These are phyloP conservation scores for Peribolospora baueri DNA, from an alignment of 768 basidiomycete species.

Conservation along the genomic window DNA sequence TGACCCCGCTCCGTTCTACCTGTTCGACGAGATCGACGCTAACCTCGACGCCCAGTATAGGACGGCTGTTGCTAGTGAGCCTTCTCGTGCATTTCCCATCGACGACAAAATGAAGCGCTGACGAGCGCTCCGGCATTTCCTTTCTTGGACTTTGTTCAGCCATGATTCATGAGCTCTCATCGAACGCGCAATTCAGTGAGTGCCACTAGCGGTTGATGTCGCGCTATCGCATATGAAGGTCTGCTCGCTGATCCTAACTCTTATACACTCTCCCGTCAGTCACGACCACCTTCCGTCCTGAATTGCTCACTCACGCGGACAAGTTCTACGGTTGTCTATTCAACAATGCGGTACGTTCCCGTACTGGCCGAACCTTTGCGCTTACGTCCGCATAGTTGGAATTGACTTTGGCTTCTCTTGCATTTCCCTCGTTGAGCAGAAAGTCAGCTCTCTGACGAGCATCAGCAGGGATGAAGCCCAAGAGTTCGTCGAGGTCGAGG, in stretches of 20 bases:
- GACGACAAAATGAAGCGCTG: background rate
- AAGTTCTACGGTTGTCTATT: slow-evolving; percentile 94
- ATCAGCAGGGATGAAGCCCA: slow-evolving; percentile 77
- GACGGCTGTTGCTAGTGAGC: slow-evolving; percentile 77
- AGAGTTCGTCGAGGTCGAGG: slow-evolving; percentile 55
- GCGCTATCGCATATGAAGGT: no score
- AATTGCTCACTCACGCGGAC: slow-evolving; percentile 86
- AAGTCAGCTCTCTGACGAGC: slow-evolving; percentile 64
- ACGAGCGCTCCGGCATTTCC: background rate
- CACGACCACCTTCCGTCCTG: slow-evolving; percentile 91
- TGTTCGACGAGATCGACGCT: slow-evolving; percentile 99
- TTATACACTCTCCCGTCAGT: slow-evolving; percentile 16
- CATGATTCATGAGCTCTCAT: slow-evolving; percentile 80
- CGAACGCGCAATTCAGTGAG: slow-evolving; percentile 57
- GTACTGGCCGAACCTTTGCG: no score
- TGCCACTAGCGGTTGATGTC: no score
- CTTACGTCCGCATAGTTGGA: no score
- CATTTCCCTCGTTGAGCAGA: slow-evolving; percentile 26
- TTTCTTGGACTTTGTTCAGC: slow-evolving; percentile 21
- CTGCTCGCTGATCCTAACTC: no score
- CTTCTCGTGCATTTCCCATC: background rate
- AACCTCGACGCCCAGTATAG: slow-evolving; percentile 94
- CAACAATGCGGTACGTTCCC: slow-evolving; percentile 29
- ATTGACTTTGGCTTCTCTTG: no score
- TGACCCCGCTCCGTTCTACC: slow-evolving; percentile 94